Percentiles rank a stretch among this genome's conserved stretches.
Evolutionary conservation across 305 asterid genomes (phyloP).

Genomic region (Ilex paraguariensis): DNA sequence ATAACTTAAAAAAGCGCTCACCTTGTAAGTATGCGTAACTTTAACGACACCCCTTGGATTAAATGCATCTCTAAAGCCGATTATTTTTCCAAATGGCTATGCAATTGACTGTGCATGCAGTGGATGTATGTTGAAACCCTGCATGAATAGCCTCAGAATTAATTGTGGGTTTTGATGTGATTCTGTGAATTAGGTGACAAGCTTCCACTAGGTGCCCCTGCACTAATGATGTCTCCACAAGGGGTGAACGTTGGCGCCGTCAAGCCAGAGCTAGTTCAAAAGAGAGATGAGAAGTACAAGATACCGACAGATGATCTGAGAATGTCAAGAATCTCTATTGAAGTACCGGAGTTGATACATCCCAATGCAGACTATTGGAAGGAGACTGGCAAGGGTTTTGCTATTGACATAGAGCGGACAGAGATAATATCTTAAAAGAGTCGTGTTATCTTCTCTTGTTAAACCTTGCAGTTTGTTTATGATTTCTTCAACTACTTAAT

Average conservation of each 20-base stretch:
- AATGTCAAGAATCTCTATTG: conserved; percentile 34
- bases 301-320: conserved; percentile 32
- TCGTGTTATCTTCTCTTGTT: too few species aligned
- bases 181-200: conserved; percentile 38
- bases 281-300: conserved; percentile 48
- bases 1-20: too few species aligned
- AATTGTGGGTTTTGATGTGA: too few species aligned
- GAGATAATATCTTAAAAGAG: conserved; percentile 26
- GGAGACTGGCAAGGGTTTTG: conserved; percentile 55
- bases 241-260: conserved; percentile 58
- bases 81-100: too few species aligned
- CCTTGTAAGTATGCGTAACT: too few species aligned
- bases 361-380: conserved; percentile 72
- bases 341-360: conserved; percentile 33
- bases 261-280: conserved; percentile 33
- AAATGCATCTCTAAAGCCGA: too few species aligned
- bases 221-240: conserved; percentile 62
- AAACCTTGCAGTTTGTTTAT: too few species aligned
- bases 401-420: conserved; percentile 38
- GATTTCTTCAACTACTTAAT: too few species aligned
- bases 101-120: too few species aligned
- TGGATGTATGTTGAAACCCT: too few species aligned
- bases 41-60: too few species aligned
- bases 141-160: too few species aligned
- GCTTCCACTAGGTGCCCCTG: conserved; percentile 69